Percentiles rank a stretch among this genome's conserved stretches.
phyloP scores from a whole-genome alignment of 2,329 filamentous ascomycete genomes.

The Botrytis fragariae region DNA sequence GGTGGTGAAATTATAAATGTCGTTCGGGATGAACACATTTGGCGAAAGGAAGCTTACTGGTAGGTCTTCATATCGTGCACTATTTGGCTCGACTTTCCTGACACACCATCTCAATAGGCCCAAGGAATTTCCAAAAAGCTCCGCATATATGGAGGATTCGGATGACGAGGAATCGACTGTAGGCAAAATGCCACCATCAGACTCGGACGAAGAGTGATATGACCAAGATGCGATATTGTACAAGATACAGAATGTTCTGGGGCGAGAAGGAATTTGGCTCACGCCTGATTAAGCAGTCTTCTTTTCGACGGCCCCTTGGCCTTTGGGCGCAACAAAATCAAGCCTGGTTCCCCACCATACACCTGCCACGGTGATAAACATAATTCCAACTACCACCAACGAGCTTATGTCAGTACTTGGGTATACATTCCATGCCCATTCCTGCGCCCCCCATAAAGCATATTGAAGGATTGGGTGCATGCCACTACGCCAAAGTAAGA shows the following conservation, averaged over 20 bases:
- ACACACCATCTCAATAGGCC: constrained; percentile 54
- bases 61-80: constrained; percentile 39
- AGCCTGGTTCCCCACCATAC: constrained; percentile 41
- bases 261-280: background rate
- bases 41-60: constrained; percentile 91
- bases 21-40: constrained; percentile 84
- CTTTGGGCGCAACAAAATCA: constrained; percentile 35
- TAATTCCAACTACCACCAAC: constrained; percentile 63
- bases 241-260: background rate
- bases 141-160: constrained; percentile 58
- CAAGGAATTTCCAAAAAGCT: constrained; percentile 69
- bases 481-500: constrained; percentile 64
- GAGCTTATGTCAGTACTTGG: constrained; percentile 66
- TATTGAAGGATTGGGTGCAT: constrained; percentile 59
- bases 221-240: constrained; percentile 9
- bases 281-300: constrained; percentile 26
- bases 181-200: constrained; percentile 81
- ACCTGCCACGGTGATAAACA: constrained; percentile 61
- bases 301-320: constrained; percentile 31
- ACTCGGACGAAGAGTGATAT: constrained; percentile 67
- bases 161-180: constrained; percentile 77
- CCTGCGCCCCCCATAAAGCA: constrained; percentile 61
- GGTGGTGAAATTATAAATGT: constrained; percentile 90
- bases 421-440: constrained; percentile 74
- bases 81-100: constrained; percentile 1